Evolutionary conservation across 163 green algal genomes (phyloP).

Genomic region (Scenedesmus sp.): DNA sequence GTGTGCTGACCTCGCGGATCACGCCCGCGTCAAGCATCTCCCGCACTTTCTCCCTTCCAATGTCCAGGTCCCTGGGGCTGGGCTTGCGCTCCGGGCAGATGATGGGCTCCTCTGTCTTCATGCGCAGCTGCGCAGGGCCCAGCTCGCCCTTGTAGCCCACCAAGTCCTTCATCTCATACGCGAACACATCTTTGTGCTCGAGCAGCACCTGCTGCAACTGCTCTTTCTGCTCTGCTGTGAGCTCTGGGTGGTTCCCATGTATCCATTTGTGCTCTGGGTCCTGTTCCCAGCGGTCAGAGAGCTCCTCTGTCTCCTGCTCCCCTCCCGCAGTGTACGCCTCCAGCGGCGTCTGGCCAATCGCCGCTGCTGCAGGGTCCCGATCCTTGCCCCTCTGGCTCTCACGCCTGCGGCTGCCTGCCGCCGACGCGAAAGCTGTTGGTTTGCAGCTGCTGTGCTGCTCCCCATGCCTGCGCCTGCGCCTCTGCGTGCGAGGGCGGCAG

Average conservation of each 20-base stretch:
- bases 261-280: constrained; percentile 6
- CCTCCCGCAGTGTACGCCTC: not conserved
- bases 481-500: no score
- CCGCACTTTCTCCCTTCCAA: constrained; percentile 20
- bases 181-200: not conserved
- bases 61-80: not conserved
- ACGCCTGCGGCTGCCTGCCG: no score
- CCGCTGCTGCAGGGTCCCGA: no score
- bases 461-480: no score
- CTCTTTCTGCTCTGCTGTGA: not conserved
- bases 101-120: constrained; percentile 10
- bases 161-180: constrained; percentile 8
- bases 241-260: constrained; percentile 19
- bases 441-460: no score
- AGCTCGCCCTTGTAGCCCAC: not conserved
- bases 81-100: not conserved
- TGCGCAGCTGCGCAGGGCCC: not conserved
- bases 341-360: no score
- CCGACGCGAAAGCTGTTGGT: no score
- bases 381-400: no score
- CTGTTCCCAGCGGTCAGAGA: not conserved
- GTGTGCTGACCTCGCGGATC: not conserved
- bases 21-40: constrained; percentile 29
- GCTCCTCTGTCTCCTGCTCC: not conserved
- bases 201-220: not conserved